A percentile compares a stretch with the other conserved stretches of the same genome.
These are phyloP conservation scores for Pythium diclinum DNA, from an alignment of 352 stramenopile genomes.

Conservation along the genomic window DNA sequence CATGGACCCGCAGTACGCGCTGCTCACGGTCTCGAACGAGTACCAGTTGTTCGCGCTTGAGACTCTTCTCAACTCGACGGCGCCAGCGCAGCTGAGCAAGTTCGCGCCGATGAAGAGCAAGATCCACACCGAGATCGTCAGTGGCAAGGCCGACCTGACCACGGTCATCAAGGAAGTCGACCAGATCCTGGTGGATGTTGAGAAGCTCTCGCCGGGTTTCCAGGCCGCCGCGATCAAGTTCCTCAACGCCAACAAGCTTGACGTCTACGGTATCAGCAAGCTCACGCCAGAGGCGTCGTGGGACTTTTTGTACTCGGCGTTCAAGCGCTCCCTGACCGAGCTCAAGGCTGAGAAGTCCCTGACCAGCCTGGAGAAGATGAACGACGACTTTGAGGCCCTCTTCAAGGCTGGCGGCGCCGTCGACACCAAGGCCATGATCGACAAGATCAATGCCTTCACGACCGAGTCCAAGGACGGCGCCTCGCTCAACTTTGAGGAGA, in stretches of 20 bases:
- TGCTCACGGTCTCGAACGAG: slow-evolving; percentile 1
- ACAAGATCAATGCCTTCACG: too few relatives aligned
- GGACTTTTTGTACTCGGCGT: slow-evolving; percentile 5
- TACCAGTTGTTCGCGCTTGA: not conserved
- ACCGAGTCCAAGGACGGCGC: too few relatives aligned
- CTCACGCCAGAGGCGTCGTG: slow-evolving; percentile 2
- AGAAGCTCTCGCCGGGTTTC: not conserved
- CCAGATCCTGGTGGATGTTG: not conserved
- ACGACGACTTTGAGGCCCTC: slow-evolving; percentile 1
- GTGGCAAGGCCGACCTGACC: not conserved
- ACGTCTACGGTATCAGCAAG: slow-evolving; percentile 2
- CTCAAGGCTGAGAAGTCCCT: slow-evolving; percentile 3
- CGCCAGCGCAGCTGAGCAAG: not conserved
- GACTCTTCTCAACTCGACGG: not conserved
- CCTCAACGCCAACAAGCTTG: not conserved
- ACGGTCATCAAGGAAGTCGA: not conserved
- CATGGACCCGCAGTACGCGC: slow-evolving; percentile 3
- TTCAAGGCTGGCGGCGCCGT: not conserved
- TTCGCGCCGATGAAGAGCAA: not conserved
- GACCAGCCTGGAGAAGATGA: not conserved
- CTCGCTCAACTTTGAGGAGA: too few relatives aligned
- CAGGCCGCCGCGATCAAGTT: not conserved
- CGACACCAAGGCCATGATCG: not conserved
- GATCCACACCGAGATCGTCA: not conserved
- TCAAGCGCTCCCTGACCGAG: not conserved